A percentile compares a stretch with the other conserved stretches of the same genome.
Conservation (phyloP, 495 filamentous ascomycete species). For the Lophiostoma macrostomum region DNA sequence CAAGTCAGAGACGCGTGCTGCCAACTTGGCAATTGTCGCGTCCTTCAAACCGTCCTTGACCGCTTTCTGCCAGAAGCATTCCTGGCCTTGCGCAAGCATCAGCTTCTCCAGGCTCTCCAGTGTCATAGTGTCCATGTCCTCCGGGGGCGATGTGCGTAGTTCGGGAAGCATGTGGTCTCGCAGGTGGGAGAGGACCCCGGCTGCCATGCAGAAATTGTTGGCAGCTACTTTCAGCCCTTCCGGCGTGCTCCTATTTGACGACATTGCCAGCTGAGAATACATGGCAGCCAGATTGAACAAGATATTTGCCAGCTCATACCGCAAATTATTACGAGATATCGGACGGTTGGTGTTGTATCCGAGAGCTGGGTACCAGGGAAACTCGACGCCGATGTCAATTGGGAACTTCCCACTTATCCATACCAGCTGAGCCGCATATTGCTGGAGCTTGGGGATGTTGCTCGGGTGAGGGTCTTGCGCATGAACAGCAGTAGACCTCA, state of each 20-base stretch:
- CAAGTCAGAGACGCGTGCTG: conserved; percentile 87
- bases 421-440: conserved; percentile 87
- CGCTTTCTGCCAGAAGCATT: conserved; percentile 97
- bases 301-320: conserved; percentile 92
- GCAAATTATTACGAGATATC: conserved; percentile 84
- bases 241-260: conserved; percentile 71
- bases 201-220: conserved; percentile 86
- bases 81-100: conserved; percentile 86
- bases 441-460: conserved; percentile 79
- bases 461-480: conserved; percentile 86
- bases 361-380: conserved; percentile 90
- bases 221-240: conserved; percentile 87
- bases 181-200: conserved; percentile 78
- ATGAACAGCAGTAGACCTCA: conserved; percentile 79
- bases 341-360: conserved; percentile 80
- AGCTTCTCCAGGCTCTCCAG: conserved; percentile 80
- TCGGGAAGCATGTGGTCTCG: conserved; percentile 79
- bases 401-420: conserved; percentile 97
- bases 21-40: conserved; percentile 82
- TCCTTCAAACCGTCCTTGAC: conserved; percentile 94
- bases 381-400: conserved; percentile 93
- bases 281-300: conserved; percentile 89
- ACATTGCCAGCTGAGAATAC: conserved; percentile 86
- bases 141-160: conserved; percentile 77
- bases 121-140: conserved; percentile 92